phyloP scores from a whole-genome alignment of 192 early-diverging fungal genomes.

The Coemansia sp. region DNA sequence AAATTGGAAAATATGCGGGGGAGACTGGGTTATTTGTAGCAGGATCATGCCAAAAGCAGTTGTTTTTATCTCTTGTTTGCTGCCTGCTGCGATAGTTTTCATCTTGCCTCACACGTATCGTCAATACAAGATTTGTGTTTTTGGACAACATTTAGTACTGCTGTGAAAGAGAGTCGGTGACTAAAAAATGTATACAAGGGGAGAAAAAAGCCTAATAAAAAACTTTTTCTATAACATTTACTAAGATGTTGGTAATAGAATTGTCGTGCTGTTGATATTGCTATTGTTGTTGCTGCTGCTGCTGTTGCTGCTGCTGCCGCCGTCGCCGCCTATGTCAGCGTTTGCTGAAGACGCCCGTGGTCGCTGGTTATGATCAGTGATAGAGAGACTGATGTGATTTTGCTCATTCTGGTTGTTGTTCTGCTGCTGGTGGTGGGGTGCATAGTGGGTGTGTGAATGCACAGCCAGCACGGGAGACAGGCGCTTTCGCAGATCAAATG shows the following conservation, averaged over 20 bases:
- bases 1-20: background rate
- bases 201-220: no score
- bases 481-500: constrained; percentile 33
- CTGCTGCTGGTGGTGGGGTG: background rate
- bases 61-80: background rate
- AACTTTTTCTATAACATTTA: no score
- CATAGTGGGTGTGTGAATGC: constrained; percentile 6
- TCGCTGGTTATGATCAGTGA: constrained; percentile 1
- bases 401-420: background rate
- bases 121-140: no score
- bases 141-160: no score
- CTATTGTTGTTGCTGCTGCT: background rate
- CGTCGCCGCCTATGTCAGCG: background rate
- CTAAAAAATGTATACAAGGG: no score
- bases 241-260: background rate
- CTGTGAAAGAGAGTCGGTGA: no score
- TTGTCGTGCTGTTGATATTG: background rate
- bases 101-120: background rate
- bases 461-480: constrained; percentile 36
- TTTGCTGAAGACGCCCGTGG: background rate
- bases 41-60: background rate
- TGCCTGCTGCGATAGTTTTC: constrained; percentile 5
- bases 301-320: constrained; percentile 6
- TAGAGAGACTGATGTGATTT: constrained; percentile 16
- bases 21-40: background rate